These are phyloP conservation scores for Monosporascus sp. DNA, from an alignment of 2,329 filamentous ascomycete genomes.

Conservation along the genomic window DNA sequence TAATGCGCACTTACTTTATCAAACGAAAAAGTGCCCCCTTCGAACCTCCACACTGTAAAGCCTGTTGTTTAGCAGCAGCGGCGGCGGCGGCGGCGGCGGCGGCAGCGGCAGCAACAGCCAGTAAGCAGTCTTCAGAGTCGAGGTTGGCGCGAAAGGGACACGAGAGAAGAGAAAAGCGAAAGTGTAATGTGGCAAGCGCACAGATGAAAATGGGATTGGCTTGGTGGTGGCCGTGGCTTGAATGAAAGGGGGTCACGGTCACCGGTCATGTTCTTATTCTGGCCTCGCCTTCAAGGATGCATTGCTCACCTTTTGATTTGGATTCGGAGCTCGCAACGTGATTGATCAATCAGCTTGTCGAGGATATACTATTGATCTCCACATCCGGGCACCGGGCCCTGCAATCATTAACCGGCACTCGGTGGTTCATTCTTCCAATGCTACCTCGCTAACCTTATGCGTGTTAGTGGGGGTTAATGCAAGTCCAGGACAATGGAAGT, in stretches of 20 bases:
- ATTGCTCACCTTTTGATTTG: not conserved
- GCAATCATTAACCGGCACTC: not conserved
- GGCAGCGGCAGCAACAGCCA: too few relatives aligned
- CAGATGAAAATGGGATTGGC: not conserved
- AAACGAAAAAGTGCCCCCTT: too few relatives aligned
- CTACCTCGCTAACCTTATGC: not conserved
- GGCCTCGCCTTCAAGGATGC: not conserved
- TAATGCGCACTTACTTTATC: too few relatives aligned
- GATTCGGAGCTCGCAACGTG: not conserved
- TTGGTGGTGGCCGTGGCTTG: not conserved
- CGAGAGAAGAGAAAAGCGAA: not conserved
- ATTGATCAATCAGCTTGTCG: not conserved
- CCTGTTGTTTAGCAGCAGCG: too few relatives aligned
- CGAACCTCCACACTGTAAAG: too few relatives aligned
- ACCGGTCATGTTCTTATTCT: not conserved
- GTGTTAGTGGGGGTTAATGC: not conserved
- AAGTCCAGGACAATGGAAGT: too few relatives aligned
- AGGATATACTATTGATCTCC: too few relatives aligned
- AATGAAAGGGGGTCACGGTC: not conserved
- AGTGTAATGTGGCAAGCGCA: not conserved
- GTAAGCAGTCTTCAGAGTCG: not conserved
- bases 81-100: too few relatives aligned
- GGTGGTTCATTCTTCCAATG: not conserved
- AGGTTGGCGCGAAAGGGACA: not conserved
- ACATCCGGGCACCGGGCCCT: too few relatives aligned